Base-by-base conservation (phyloP, 257 asterid species). In the Haberlea rhodopensis region DNA sequence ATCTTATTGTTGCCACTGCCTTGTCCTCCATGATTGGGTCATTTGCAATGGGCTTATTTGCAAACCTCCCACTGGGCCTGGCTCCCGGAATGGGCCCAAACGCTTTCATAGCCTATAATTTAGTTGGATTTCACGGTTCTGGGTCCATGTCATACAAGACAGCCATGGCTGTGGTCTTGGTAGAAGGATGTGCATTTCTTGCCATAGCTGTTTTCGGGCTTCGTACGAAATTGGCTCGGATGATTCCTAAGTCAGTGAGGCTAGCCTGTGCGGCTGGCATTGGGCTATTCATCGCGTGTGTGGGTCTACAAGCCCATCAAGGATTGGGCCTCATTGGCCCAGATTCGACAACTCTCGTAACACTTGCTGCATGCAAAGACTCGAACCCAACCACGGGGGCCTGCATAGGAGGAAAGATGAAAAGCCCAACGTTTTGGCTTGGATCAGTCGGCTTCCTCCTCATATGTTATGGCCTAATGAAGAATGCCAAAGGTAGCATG, bases 71-170 rank as follows among this genome's bases (percentile, higher is more conserved):
- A 0, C 25, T 88, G 56, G 95, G 88, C 65, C 69, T 88, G 26
- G 96, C 91, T 29, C 96, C 96, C 0, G 95, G 96, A 0, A 85
- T 85, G 95, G 95, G 96, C 9, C 85, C 89, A 3, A 85, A 85
- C 53, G 89, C 91, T 37, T 88, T 80, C 62, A 19, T 85, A 29
- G 95, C 91, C 48, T 88, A 84, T 67, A 79, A 84, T 34, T 48
- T 88, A 59, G 95, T 88, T 67, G 96, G 96, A 63, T 88, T 85
- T 68, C 96, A 85, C 53, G 96, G 95, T 15, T 71, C 85, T 0
- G 91, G 95, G 5, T 10, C 64, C 8, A 73, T 88, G 28, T 77
- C 95, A 0, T 88, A 84, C 72, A 58, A 68, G 53, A 85, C 91
- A 0, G 86, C 84, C 10, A 85, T 85, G 96, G 96, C 91, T 0